These are phyloP conservation scores for Arachis monticola DNA, from an alignment of 331 rosid species.

Conservation along the genomic window DNA sequence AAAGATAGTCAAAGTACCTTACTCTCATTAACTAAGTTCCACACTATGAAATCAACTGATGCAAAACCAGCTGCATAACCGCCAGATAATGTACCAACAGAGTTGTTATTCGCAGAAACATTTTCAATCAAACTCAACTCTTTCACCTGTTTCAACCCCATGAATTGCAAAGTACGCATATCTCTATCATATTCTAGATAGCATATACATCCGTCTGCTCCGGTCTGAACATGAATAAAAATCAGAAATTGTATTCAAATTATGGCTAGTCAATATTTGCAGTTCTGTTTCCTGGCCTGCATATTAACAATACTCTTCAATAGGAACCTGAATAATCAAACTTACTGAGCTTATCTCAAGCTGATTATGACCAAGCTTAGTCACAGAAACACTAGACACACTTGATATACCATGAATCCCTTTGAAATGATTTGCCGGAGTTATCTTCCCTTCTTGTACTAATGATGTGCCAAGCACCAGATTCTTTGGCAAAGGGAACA, in stretches of 20 bases:
- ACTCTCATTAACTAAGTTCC: slow-evolving; percentile 80
- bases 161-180: slow-evolving; percentile 69
- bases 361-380: slow-evolving; percentile 50
- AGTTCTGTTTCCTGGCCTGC: not conserved
- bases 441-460: slow-evolving; percentile 51
- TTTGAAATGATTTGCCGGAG: slow-evolving; percentile 69
- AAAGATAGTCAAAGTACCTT: slow-evolving; percentile 67
- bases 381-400: slow-evolving; percentile 69
- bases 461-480: slow-evolving; percentile 44
- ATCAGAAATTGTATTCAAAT: slow-evolving; percentile 26
- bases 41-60: slow-evolving; percentile 82
- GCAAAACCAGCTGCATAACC: slow-evolving; percentile 91
- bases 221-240: slow-evolving; percentile 72
- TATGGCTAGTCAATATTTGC: slow-evolving; percentile 21
- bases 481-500: slow-evolving; percentile 69
- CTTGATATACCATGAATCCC: slow-evolving; percentile 98
- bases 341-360: slow-evolving; percentile 78
- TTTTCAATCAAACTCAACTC: slow-evolving; percentile 79
- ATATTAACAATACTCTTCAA: slow-evolving; percentile 18
- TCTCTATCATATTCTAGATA: slow-evolving; percentile 73
- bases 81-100: slow-evolving; percentile 44
- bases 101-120: slow-evolving; percentile 51
- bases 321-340: slow-evolving; percentile 33
- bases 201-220: slow-evolving; percentile 97
- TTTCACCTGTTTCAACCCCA: slow-evolving; percentile 95